Evolutionary conservation across 2,329 filamentous ascomycete species (phyloP).

Genomic region (Massarina eburnea): DNA sequence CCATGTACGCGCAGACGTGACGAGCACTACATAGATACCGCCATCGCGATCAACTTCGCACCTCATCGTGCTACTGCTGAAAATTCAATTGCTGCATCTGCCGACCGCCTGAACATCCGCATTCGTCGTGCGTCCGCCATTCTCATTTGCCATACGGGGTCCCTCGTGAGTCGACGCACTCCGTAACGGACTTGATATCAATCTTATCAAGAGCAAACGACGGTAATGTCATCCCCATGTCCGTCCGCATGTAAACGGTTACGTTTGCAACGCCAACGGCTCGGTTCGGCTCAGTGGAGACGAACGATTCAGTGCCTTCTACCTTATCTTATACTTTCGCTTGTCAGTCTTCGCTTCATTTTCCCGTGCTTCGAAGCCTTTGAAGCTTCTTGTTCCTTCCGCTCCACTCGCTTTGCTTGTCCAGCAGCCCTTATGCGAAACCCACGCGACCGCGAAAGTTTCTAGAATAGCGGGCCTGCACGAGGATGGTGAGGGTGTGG

Average conservation of each 20-base stretch:
- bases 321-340: background rate
- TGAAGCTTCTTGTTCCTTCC: background rate
- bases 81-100: background rate
- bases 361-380: background rate
- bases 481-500: no score
- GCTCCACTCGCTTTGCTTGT: background rate
- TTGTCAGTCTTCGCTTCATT: background rate
- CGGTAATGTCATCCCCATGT: constrained; percentile 6
- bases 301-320: background rate
- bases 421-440: background rate
- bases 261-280: constrained; percentile 1
- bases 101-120: background rate
- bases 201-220: background rate
- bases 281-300: constrained; percentile 2
- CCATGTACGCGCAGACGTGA: background rate
- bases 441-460: background rate
- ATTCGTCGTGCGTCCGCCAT: constrained; percentile 7
- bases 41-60: background rate
- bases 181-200: constrained; percentile 11
- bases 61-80: background rate
- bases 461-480: background rate
- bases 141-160: constrained; percentile 9
- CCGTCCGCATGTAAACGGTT: background rate
- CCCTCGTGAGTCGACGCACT: constrained; percentile 1
- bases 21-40: background rate